Base-by-base conservation (phyloP, 805 yeast species). In the Teunomyces panamensis region DNA sequence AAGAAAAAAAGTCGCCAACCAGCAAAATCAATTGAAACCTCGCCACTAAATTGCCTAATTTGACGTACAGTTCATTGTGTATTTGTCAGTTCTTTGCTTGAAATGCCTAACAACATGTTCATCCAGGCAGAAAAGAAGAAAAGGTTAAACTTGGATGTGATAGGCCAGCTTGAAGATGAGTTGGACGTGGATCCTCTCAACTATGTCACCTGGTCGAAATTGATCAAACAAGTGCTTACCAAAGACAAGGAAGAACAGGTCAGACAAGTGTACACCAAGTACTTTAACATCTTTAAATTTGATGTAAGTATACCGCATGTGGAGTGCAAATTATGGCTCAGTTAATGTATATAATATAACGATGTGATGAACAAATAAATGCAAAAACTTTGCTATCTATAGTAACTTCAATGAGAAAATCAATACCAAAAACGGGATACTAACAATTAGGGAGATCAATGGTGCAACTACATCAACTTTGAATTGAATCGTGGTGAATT, bases 391-490 rank as follows among this genome's bases (percentile, higher is more conserved):
- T 26, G 29, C 30, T n/a, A 36, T 9, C n/a, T 24, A 11, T 20
- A 36, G 27, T 17, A 17, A 29, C 27, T 42, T 42, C 17, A 30
- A 33, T 34, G n/a, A 43, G 10, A 9, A 17, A n/a, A 44, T 14
- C 26, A 26, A 44, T 26, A 11, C 30, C 16, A 9, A 20, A 10
- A 9, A 41, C 5, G 32, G 29, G 20, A 30, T 55, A 61, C 67
- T 61, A 64, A 60, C 63, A 32, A 33, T 47, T 45, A 60, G 66
- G 64, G 70, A 16, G 56, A 63, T 33, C 77, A 83, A n/a, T 92
- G 97, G 96, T 73, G 82, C 30, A 74, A 70, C 35, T 90, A 88
- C 64, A 79, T 87, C 49, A 79, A 80, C 45, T 79, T 78, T 55
- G 88, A 84, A 60, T 63, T 84, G 49, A 76, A 74, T 42, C 24